Base-by-base conservation (phyloP, 2,329 filamentous ascomycete genomes). In the Venturia oleaginea region DNA sequence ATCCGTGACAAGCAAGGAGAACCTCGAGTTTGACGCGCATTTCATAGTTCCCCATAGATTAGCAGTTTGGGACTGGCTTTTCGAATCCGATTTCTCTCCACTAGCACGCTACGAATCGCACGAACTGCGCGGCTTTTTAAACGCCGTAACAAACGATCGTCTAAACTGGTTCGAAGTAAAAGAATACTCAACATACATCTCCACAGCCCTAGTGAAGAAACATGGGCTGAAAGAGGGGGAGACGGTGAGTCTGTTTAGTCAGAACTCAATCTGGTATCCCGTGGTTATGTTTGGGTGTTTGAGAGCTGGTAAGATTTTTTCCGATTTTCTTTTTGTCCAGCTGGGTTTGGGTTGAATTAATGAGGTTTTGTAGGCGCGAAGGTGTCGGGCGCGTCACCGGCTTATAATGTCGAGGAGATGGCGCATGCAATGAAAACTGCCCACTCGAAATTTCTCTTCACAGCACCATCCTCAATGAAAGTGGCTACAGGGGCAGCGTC, bases 341-440 rank as follows among this genome's bases (percentile, higher is more conserved):
- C 6, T 24, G 4, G 32, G 22, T 19, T 51, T 30, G 24, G 13
- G 30, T 46, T 13, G 32, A 55, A 40, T 42, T 55, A 46, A 65
- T 19, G n/a, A 15, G 2, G 15, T 13, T 15, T 8, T n/a, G 57
- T 61, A 67, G 76, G 79, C 0, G 85, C 82, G 10, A 79, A 84
- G 37, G 82, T 87, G 1, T 84, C 80, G 2, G 86, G 86, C 1
- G 86, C 85, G 0, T 84, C 80, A 19, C 86, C 86, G 0, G 86
- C 85, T 0, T 89, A 88, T 72, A 87, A 84, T 64, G 78, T 84
- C 19, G 86, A 89, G 61, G 86, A 89, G 68, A 87, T 89, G 83
- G 82, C 80, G 0, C 87, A 87, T 71, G 85, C 84, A 1, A 74
- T 89, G 2, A 80, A 82, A 68, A 85, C 79, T 0, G 82, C 79